Conservation (phyloP, 306 rosid species). For the Benincasa hispida region DNA sequence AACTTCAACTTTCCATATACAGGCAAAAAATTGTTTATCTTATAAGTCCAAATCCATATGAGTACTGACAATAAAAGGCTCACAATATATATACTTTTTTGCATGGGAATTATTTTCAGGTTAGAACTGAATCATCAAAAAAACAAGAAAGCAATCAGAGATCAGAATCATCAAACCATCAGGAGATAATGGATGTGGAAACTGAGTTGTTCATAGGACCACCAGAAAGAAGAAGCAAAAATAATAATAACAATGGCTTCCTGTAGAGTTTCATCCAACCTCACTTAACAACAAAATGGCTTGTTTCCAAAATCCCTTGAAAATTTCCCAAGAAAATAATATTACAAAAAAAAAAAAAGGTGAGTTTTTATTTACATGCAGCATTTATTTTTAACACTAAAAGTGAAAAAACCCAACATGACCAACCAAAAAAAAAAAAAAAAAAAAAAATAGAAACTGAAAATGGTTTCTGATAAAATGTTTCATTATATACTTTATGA, state of each 20-base stretch:
- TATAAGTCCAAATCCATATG: not conserved
- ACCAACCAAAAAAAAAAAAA: too few species aligned
- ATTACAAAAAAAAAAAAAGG: not conserved
- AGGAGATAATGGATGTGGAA: constrained; percentile 39
- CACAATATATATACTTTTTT: not conserved
- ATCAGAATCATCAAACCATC: not conserved
- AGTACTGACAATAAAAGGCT: not conserved
- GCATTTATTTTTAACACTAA: not conserved
- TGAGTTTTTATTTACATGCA: not conserved
- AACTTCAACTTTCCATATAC: not conserved
- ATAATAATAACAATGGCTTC: not conserved
- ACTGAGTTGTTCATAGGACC: constrained; percentile 68
- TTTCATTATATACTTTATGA: not conserved
- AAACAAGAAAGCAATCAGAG: constrained; percentile 1
- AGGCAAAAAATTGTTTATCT: not conserved
- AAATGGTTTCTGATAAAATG: not conserved
- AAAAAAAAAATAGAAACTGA: not conserved
- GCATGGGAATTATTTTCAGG: not conserved
- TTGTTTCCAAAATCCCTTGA: not conserved
- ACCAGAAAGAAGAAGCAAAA: constrained; percentile 22
- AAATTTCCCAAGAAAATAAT: not conserved
- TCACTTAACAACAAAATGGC: not conserved
- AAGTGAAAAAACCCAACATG: not conserved
- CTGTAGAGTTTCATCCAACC: not conserved
- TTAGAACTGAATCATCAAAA: constrained; percentile 2